Evolutionary conservation across 441 rosid species (phyloP), one percentile per base, ranked within the genome.

Genomic region (Macaranga tanarius): DNA sequence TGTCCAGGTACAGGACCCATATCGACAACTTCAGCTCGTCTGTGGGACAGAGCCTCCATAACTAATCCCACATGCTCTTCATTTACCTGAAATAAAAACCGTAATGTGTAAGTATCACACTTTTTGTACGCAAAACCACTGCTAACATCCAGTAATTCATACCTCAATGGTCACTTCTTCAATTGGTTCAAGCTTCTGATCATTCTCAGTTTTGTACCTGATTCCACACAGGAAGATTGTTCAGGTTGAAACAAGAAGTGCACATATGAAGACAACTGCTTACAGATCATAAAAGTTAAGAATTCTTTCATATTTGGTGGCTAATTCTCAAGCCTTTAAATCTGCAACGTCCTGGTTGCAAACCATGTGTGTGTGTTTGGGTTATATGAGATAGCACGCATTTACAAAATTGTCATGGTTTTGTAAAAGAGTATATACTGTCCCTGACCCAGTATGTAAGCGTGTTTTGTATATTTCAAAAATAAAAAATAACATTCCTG

Each of bases 121-220:
- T 58, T 34, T 52, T 20, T 69, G 10, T 31, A 44, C 62, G 65
- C 34, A 57, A 62, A 71, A 75, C 67, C 31, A n/a, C 72, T 52
- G 20, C 6, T 44, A 71, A 48, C 15, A 45, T 48, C 44, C 10
- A 62, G 56, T 26, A 62, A 58, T 56, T 68, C 81, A 67, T 72
- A 85, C 95, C 87, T 92, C 98, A 73, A 91, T 87, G 40, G 91
- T 91, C 77, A 90, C 97, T 85, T 95, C 98, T 88, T 95, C 99
- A 70, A 92, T 86, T 67, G 98, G 98, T 81, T 95, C 99, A 68
- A 92, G 92, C 86, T 82, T 91, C 85, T 80, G 76, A 44, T 84
- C 82, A 1, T 79, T 82, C 72, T 87, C 93, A 73, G 84, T 81
- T 85, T 87, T 90, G 76, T 95, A 95, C 98, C 98, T 95, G 81